Percentiles rank a stretch among this genome's conserved stretches.
These are phyloP conservation scores for Starmerella gropengiesseri DNA, from an alignment of 805 yeast genomes.

Conservation along the genomic window DNA sequence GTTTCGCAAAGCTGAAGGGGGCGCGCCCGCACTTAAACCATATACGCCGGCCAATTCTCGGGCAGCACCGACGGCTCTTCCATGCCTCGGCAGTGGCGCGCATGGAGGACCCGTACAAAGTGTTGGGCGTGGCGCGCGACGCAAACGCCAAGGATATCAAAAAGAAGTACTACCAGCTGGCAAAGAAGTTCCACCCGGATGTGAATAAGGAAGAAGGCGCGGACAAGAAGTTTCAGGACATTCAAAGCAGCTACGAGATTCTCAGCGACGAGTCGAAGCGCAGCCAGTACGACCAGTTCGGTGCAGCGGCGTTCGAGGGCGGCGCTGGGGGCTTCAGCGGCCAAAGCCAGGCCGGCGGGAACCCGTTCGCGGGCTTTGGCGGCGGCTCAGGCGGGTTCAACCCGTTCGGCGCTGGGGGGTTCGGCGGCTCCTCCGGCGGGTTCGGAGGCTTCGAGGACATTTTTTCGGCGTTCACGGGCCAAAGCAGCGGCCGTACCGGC, in stretches of 20 bases:
- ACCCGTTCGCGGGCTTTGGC: conserved; percentile 35
- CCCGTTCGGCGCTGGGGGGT: conserved; percentile 34
- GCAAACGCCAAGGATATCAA: conserved; percentile 81
- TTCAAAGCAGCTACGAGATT: conserved; percentile 90
- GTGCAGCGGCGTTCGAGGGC: conserved; percentile 67
- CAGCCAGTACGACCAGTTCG: conserved; percentile 83
- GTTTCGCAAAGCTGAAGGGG: neutral
- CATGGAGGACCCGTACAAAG: conserved; percentile 65
- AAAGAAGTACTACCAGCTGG: conserved; percentile 85
- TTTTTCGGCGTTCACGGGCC: conserved; percentile 44
- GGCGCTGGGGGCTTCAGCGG: conserved; percentile 41
- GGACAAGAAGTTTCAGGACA: conserved; percentile 77
- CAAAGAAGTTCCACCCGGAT: conserved; percentile 93
- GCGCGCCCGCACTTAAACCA: neutral
- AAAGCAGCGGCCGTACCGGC: conserved; percentile 32
- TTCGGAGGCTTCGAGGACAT: conserved; percentile 48
- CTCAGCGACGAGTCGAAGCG: conserved; percentile 75
- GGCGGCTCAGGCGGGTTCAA: conserved; percentile 30
- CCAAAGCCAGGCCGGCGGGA: conserved; percentile 33
- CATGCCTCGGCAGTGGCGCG: conserved; percentile 15
- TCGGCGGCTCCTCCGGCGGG: conserved; percentile 27
- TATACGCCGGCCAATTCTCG: conserved; percentile 4
- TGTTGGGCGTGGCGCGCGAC: conserved; percentile 60
- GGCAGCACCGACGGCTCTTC: conserved; percentile 11
- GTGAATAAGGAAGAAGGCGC: conserved; percentile 85